Base-by-base conservation (phyloP, 345 rosid species). In the Gossypium rotundifolium region DNA sequence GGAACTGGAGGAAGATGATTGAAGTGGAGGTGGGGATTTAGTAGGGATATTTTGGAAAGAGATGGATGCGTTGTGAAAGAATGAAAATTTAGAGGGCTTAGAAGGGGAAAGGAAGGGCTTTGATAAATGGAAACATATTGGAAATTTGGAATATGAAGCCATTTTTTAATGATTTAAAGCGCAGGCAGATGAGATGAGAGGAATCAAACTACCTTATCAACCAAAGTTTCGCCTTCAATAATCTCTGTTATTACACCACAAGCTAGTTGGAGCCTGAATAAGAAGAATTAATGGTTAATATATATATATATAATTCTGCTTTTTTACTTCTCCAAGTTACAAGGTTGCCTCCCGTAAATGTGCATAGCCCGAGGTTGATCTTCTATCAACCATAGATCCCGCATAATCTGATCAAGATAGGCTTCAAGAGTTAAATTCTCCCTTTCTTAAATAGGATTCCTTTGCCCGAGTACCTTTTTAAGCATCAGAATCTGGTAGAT, bases 31-130 rank as follows among this genome's bases (percentile, higher is more conserved):
- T 2, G 76, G 53, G n/a, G 60, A 48, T 65, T 58, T 74, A 1
- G 84, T 38, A 20, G 87, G 71, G 8, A 83, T 78, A 69, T 70
- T 85, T 64, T 82, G 87, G 78, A 89, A 81, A 3, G 82, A 81
- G 70, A 85, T 77, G 77, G 84, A 78, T 71, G 82, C 86, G 38
- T 55, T 85, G 48, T 45, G 55, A 62, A 80, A 74, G 0, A 83
- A 76, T 1, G 76, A 71, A 62, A 74, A 49, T 4, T 22, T 82
- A 68, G 79, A 38, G 57, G 79, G 85, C 65, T 83, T 84, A 1
- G 66, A 14, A 16, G 74, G 55, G 40, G 68, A 68, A n/a, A 62
- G 11, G 23, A 71, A 54, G 38, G 74, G 10, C 53, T 66, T 70
- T 18, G 60, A 11, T 14, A 79, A 75, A 45, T 42, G 76, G 66